Evolutionary conservation across 2,329 filamentous ascomycete species (phyloP).

Genomic region (Monilinia aucupariae): DNA sequence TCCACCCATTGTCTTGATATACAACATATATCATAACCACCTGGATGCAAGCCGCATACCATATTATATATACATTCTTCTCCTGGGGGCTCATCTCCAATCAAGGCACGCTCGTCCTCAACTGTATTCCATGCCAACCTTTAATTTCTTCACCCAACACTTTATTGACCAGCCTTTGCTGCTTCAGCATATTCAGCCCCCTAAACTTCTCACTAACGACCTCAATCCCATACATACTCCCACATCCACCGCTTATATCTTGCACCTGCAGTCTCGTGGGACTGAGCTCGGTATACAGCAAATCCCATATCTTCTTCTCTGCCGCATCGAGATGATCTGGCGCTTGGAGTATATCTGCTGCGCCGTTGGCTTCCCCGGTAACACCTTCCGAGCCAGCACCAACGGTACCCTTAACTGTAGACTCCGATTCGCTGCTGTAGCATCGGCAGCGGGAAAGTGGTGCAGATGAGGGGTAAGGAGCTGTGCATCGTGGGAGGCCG

Average conservation of each 20-base stretch:
- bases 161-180: slow-evolving; percentile 75
- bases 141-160: slow-evolving; percentile 71
- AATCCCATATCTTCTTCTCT: slow-evolving; percentile 17
- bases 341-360: not conserved
- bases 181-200: slow-evolving; percentile 68
- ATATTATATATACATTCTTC: not conserved
- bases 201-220: slow-evolving; percentile 66
- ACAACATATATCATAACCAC: not conserved
- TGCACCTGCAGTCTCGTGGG: slow-evolving; percentile 45
- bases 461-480: not conserved
- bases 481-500: not conserved
- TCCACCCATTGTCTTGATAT: not conserved
- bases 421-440: slow-evolving; percentile 10
- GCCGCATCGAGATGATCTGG: slow-evolving; percentile 13
- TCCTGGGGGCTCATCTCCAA: not conserved
- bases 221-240: slow-evolving; percentile 82
- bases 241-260: slow-evolving; percentile 78
- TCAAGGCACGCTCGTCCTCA: slow-evolving; percentile 57
- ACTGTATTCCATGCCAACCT: slow-evolving; percentile 76
- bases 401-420: not conserved
- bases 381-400: slow-evolving; percentile 1
- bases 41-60: not conserved
- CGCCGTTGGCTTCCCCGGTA: not conserved
- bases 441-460: not conserved
- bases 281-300: slow-evolving; percentile 33